These are phyloP conservation scores for Tylopilus vinaceipallidus DNA, from an alignment of 768 basidiomycete species.

Conservation along the genomic window DNA sequence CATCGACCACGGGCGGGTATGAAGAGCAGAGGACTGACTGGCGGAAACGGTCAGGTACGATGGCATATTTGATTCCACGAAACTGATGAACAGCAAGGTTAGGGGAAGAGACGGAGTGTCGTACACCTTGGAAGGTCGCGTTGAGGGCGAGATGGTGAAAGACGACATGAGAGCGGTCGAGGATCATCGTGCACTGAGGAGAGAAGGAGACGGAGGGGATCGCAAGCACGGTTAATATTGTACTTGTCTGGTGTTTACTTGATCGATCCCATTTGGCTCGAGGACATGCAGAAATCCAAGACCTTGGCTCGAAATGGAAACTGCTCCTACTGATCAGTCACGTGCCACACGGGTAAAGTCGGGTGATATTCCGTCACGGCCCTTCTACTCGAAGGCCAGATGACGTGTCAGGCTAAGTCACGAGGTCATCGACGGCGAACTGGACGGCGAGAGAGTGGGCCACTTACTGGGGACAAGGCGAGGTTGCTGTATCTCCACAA, in stretches of 20 bases:
- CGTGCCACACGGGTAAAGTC: constrained; percentile 22
- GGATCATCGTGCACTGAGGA: constrained; percentile 25
- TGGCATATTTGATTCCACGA: constrained; percentile 76
- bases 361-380: constrained; percentile 1
- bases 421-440: constrained; percentile 15
- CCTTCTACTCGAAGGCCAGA: not conserved
- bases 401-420: constrained; percentile 14
- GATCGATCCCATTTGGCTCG: constrained; percentile 24
- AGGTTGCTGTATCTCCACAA: no score
- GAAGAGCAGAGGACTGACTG: constrained; percentile 62
- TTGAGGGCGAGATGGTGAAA: constrained; percentile 54
- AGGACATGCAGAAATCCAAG: constrained; percentile 22
- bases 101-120: constrained; percentile 57
- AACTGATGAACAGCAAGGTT: constrained; percentile 65
- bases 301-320: constrained; percentile 22
- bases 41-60: constrained; percentile 70
- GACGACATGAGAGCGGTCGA: constrained; percentile 24
- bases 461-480: not conserved
- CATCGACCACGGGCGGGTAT: constrained; percentile 59
- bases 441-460: constrained; percentile 4
- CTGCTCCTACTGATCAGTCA: constrained; percentile 16
- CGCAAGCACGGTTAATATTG: constrained; percentile 3
- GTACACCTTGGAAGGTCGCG: constrained; percentile 65
- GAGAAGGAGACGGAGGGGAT: not conserved
- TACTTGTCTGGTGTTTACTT: constrained; percentile 20